Evolutionary conservation across 371 early-diverging fungal genomes (phyloP), one percentile per base, ranked within the genome.

Genomic region (Mucor velutinosus): DNA sequence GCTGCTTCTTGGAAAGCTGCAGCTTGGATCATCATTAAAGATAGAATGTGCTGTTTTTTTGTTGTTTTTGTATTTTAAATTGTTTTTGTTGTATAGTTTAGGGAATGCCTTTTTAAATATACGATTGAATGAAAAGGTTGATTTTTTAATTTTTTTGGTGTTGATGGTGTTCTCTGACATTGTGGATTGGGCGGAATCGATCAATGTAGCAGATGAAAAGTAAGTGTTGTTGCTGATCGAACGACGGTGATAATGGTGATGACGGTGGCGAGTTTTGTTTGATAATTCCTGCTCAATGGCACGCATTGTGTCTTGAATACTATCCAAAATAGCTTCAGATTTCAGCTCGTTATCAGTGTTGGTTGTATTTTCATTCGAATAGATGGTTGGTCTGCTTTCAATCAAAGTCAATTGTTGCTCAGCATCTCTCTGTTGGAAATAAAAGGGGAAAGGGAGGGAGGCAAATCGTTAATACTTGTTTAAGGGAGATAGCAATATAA

Each of bases 221-320:
- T 51, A 33, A 3, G 63, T 53, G 21, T 21, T 35, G 23, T 37
- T 53, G 2, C 53, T 53, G 19, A 55, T 55, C 8, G 63, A 63
- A 25, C 63, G 51, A 39, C 63, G 63, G 39, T 62, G 61, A 8
- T 41, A 47, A 19, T 47, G 61, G 8, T 27, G 49, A 10, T 64
- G 57, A 14, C n/a, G 23, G 23, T 12, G 37, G n/a, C 37, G 10
- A 56, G n/a, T 56, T 27, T 56, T 56, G n/a, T 56, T 56, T 7
- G 29, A 60, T 43, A 69, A 59, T 59, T 69, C 69, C n/a, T 59
- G 43, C 23, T 69, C 64, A 69, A 69, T 69, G 17, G 64, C 69
- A 59, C 64, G 64, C 64, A 69, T 64, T 29, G 64, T 69, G 23
- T 59, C 53, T 47, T 70, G 70, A 21, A 70, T 70, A 21, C 60